Base-by-base conservation (phyloP, 495 filamentous ascomycete genomes). In the Penicillium nucicola region DNA sequence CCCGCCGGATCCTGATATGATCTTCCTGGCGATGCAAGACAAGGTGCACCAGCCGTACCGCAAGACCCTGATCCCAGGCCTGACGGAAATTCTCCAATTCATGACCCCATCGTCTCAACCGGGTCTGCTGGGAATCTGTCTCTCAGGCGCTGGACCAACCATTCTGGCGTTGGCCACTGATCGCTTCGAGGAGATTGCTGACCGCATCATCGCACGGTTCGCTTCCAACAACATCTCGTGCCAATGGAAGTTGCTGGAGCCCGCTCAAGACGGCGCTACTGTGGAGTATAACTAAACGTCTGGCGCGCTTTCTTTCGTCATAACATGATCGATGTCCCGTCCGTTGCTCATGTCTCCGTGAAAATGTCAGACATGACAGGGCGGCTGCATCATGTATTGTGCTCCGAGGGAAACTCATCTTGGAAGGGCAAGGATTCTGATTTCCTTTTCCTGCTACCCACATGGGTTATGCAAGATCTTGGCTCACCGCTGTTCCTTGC, bases 1-100 rank as follows among this genome's bases (percentile, higher is more conserved):
- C 13, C 93, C 93, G 6, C 92, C 91, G n/a, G 85, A 96, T 61
- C 82, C 92, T 33, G 86, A 91, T 53, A 85, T 90, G 68, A 97
- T 98, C 65, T 95, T 90, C 74, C 78, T 91, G 22, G 92, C 89
- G 22, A 98, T 98, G 93, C 91, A 96, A 70, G 93, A 98, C 72
- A 93, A 90, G 67, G 78, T 98, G 33, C 93, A 98, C 68, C 93
- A 98, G 67, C 92, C 89, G 9, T 96, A 97, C 70, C 84, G 93
- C 36, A 84, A 88, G 65, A 85, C 77, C 11, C 77, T 98, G 42
- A 92, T 98, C 53, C 93, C 92, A 2, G 92, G 93, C 1, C 72
- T 98, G 45, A 85, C 86, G n/a, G 88, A 95, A 60, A 88, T 96
- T 50, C 84, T 97, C 30, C 82, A 86, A 61, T 87, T 84, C 25